A percentile compares a stretch with the other conserved stretches of the same genome.
phyloP scores from a whole-genome alignment of 2,329 filamentous ascomycete species.

The Fusarium heterosporum region DNA sequence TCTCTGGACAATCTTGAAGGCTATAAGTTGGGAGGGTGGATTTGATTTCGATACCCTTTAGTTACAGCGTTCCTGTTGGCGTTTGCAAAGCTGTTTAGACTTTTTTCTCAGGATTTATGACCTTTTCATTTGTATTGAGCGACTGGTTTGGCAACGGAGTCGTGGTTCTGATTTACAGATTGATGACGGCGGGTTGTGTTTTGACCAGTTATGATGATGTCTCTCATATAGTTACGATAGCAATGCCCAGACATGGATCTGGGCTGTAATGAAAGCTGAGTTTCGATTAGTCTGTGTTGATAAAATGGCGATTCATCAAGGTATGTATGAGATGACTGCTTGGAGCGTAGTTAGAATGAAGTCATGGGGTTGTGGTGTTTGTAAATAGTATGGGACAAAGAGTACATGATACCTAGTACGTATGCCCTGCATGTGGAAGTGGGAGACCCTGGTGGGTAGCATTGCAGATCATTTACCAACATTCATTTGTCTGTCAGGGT shows the following conservation, averaged over 20 bases:
- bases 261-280: conserved; percentile 29
- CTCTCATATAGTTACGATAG: conserved; percentile 22
- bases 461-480: conserved; percentile 3
- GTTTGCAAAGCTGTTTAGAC: conserved; percentile 37
- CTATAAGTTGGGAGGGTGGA: conserved; percentile 33
- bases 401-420: no score
- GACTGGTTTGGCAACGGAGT: conserved; percentile 37
- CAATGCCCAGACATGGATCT: conserved; percentile 10
- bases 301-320: neutral
- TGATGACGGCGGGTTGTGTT: conserved; percentile 32
- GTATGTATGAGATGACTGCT: neutral
- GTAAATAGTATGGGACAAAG: neutral
- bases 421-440: neutral
- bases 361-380: neutral
- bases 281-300: neutral
- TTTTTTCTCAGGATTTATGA: conserved; percentile 42
- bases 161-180: conserved; percentile 40
- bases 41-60: conserved; percentile 46
- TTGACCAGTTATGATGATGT: conserved; percentile 30
- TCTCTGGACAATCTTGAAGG: conserved; percentile 24
- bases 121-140: conserved; percentile 17
- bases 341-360: neutral
- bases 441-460: neutral
- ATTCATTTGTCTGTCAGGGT: neutral
- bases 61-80: conserved; percentile 30